Evolutionary conservation across 441 rosid genomes (phyloP), one percentile per base, ranked within the genome.

Genomic region (Pelargonium cotyledonis): DNA sequence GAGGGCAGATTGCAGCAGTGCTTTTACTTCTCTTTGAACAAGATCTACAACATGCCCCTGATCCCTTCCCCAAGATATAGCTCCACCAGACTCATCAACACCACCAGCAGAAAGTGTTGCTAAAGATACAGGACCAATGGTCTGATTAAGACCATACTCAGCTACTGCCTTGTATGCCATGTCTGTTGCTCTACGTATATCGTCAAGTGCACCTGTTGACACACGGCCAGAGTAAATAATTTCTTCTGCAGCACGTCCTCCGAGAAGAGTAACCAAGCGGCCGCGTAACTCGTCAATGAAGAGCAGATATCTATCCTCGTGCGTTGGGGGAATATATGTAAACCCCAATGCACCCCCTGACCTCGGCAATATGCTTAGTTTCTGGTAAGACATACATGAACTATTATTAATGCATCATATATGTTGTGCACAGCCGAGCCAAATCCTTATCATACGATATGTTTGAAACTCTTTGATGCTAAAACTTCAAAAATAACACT

Each of bases 201-300:
- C 99, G 74, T 95, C 99, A 76, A 95, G 85, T 29, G 99, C 98
- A 70, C 98, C 98, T 0, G 99, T 95, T 63, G 99, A 95, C 64
- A 95, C 84, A 71, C 97, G 93, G 55, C 99, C 98, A 12, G 97
- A 88, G 78, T 92, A 95, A 2, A 87, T 85, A 70, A 92, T 82
- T 80, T 95, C 96, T 82, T 95, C 99, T 44, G 99, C 99, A 70
- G 99, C 99, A 69, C 98, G 97, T 51, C 99, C 99, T 72, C 98
- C 99, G 44, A 95, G 93, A 74, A 95, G 97, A 26, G 99, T 95
- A 68, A 92, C 99, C 81, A 95, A 81, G 65, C 97, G 98, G 35
- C 99, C 99, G 43, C 86, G 94, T 49, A 95, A 76, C 77, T 95
- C 99, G 70, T 95, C 99, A 76, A 95, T 83, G 78, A 95, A 95